Evolutionary conservation across 257 asterid genomes (phyloP), one percentile per base, ranked within the genome.

Genomic region (Craterostigma plantagineum): DNA sequence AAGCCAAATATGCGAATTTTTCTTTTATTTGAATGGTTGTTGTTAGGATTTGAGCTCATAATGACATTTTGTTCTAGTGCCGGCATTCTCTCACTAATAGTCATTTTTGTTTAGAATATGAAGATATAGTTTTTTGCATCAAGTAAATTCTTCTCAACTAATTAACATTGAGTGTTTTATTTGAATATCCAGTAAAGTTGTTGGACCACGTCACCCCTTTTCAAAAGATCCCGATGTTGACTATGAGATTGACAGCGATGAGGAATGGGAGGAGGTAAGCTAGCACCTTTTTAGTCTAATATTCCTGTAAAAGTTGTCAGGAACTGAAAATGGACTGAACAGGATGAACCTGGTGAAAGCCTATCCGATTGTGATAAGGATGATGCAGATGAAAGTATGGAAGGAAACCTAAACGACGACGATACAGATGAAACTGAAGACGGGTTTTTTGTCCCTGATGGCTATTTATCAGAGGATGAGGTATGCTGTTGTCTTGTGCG

Each of bases 271-370:
- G 64, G 99, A 83, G 99, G 95, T 90, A 90, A 54, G 48, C 47
- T 40, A 45, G n/a, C 48, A 11, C 42, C 59, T 16, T 36, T 58
- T 2, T 43, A 48, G 15, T 50, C 10, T 54, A 43, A 39, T 53
- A 50, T 47, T 46, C 48, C 54, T 50, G 36, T 11, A 45, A 35
- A 45, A 14, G 8, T 14, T 36, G 4, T 35, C n/a, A 33, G 17
- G 34, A 60, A 64, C 10, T 59, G 44, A 49, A 36, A 14, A 33
- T 50, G 41, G 49, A 18, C 51, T 50, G 34, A 38, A 44, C 69
- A 90, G 95, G 99, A 83, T 51, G 99, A 90, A 62, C 96, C 92
- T 35, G 99, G 99, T 45, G 99, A 90, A 67, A 90, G 86, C 67
- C 64, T 90, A 53, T 83, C 99, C 10, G 99, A 90, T 56, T 75